Conservation (phyloP, 306 rosid species). For the Castanea sativa region DNA sequence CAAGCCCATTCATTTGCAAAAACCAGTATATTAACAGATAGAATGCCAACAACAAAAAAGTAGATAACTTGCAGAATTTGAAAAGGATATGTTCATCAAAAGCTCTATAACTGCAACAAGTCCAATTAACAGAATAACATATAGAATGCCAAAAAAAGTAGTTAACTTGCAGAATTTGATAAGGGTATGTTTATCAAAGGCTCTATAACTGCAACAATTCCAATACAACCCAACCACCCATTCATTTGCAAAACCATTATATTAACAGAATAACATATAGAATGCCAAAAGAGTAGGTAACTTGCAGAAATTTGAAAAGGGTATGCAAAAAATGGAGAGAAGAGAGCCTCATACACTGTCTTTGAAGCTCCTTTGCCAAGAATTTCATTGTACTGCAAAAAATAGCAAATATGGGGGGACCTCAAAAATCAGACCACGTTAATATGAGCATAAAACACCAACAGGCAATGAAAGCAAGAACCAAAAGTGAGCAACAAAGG, state of each 20-base stretch:
- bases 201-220: conserved; percentile 65
- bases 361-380: conserved; percentile 99
- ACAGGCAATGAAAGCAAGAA: background rate
- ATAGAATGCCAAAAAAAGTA: too few species aligned
- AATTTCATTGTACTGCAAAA: conserved; percentile 75
- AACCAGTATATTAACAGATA: conserved; percentile 8
- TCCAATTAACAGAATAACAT: too few species aligned
- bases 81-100: background rate
- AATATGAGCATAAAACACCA: conserved; percentile 7
- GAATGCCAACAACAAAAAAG: background rate
- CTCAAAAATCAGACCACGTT: background rate
- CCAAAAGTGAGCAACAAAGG: background rate
- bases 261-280: background rate
- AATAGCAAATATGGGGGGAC: background rate
- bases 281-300: conserved; percentile 4
- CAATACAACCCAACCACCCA: conserved; percentile 7
- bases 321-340: conserved; percentile 13
- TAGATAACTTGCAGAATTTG: conserved; percentile 5
- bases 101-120: too few species aligned
- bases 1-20: conserved; percentile 12
- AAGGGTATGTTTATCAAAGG: conserved; percentile 69
- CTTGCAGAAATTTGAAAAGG: conserved; percentile 12
- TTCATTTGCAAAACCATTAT: conserved; percentile 16
- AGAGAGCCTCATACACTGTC: conserved; percentile 63
- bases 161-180: too few species aligned